Base-by-base conservation (phyloP, 768 basidiomycete species). In the Xerocomus potaroensis region DNA sequence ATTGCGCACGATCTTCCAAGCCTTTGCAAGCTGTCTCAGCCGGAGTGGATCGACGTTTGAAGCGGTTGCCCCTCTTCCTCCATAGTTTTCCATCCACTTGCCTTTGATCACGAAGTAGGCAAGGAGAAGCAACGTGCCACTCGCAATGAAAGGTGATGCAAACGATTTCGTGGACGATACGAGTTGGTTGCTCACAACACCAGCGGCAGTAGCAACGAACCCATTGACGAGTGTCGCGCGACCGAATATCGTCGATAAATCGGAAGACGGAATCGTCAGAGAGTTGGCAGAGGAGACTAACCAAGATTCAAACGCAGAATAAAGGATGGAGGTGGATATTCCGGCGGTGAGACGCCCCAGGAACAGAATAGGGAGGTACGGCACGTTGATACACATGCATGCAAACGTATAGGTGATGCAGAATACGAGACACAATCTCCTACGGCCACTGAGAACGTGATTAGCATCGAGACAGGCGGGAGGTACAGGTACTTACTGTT, bases 271-370 rank as follows among this genome's bases (percentile, higher is more conserved):
- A 8, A 88, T 69, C 1, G 73, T 68, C 8, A 76, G 55, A 11
- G 73, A 64, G 19, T 76, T 75, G 14, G 81, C 70, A 1, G 84
- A 74, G 3, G 83, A 81, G 37, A 88, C 73, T 38, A 89, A 69
- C 87, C 87, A 89, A 19, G 84, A 80, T 55, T 89, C 86, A 54
- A 88, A 87, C 7, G 77, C 80, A 11, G 83, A 84, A 66, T 80
- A 87, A 27, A 87, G 75, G 51, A 87, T 87, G 16, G 85, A 81
- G 0, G 86, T 87, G 1, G 86, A 84, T 32, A 84, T 60, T 1
- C 87, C 87, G 2, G 83, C 87, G 5, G 84, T 69, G 14, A 86
- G 59, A 23, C 87, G 78, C 1, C 83, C 87, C 2, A 78, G 4
- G 33, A 87, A 62, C 26, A 88, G 74, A 36, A 86, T 47, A 8